Evolutionary conservation across 164 flowering plant species (phyloP), one percentile per base, ranked within the genome.

Genomic region (Aristolochia contorta): DNA sequence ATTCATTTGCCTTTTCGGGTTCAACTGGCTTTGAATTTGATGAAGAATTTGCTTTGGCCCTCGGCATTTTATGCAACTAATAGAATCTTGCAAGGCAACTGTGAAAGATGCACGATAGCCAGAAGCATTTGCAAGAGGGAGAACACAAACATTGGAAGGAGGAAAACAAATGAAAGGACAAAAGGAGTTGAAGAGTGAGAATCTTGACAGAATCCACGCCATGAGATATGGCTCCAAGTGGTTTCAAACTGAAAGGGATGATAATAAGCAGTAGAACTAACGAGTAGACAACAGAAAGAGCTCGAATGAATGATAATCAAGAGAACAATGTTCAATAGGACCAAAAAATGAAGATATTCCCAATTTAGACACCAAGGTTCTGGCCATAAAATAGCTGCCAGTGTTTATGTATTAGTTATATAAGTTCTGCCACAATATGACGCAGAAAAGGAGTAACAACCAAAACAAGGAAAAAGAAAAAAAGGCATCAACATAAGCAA

Each of bases 141-240:
- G 85, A 71, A 74, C 61, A 77, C 59, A 77, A 75, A 78, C 66
- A 74, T 72, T 72, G 93, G 79, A 74, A 79, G 91, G 81, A 58
- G 73, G 87, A 75, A 78, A 83, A 71, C 79, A 82, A 75, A 78
- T 63, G 87, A 83, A 83, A 79, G 91, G 86, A 73, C 77, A 83
- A 75, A 80, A 79, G 86, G 89, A 76, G 79, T 71, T 57, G 81
- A 61, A 77, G 75, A 73, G 77, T 71, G 70, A 81, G 86, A 85
- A 76, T 77, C 68, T 79, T 55, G 71, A 74, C 47, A 55, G 82
- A 75, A 78, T 25, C 64, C 53, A 57, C 65, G 84, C 82, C 87
- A 84, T 87, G 71, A 77, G 74, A 73, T 65, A 71, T 67, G 81
- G 77, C 72, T 67, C 75, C 76, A 72, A 80, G 84, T 82, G 71